A percentile compares a stretch with the other conserved stretches of the same genome.
Conservation (phyloP, 2,329 filamentous ascomycete species). For the Monascus ruber region DNA sequence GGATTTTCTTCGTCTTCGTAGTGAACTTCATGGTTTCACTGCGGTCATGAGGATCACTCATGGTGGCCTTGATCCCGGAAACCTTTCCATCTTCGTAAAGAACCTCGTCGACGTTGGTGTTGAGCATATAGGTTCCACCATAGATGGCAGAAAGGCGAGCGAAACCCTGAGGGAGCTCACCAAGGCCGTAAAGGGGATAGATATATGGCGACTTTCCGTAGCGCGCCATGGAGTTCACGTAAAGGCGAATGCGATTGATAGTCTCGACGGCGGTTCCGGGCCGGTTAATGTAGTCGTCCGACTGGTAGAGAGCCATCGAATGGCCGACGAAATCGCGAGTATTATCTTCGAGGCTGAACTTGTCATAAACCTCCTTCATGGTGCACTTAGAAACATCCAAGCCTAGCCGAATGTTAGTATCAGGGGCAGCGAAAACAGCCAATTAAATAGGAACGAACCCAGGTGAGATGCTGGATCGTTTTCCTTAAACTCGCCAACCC, state of each 20-base stretch:
- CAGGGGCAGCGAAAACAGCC: neutral
- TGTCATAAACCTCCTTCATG: constrained; percentile 99
- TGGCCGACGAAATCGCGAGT: constrained; percentile 96
- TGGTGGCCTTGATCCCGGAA: constrained; percentile 93
- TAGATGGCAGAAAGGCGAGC: constrained; percentile 96
- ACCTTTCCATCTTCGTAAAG: constrained; percentile 72
- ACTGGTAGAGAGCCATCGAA: constrained; percentile 92
- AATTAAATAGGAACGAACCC: constrained; percentile 45
- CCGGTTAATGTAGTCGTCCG: constrained; percentile 71
- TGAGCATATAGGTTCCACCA: constrained; percentile 98
- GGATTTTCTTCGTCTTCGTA: constrained; percentile 91
- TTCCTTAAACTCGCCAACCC: constrained; percentile 76
- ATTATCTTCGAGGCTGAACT: constrained; percentile 79
- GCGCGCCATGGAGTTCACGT: constrained; percentile 92
- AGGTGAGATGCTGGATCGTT: constrained; percentile 80
- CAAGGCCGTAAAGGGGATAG: constrained; percentile 95
- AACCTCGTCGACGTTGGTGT: constrained; percentile 85
- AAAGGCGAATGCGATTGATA: constrained; percentile 84
- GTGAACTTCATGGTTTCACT: constrained; percentile 75
- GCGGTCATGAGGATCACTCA: constrained; percentile 71
- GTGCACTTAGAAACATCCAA: constrained; percentile 67
- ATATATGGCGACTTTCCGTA: constrained; percentile 99
- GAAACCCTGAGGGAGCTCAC: constrained; percentile 94
- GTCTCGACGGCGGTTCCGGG: constrained; percentile 68
- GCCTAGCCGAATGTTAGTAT: constrained; percentile 40